Conservation (phyloP, 331 rosid species). For the Acacia concinna region DNA sequence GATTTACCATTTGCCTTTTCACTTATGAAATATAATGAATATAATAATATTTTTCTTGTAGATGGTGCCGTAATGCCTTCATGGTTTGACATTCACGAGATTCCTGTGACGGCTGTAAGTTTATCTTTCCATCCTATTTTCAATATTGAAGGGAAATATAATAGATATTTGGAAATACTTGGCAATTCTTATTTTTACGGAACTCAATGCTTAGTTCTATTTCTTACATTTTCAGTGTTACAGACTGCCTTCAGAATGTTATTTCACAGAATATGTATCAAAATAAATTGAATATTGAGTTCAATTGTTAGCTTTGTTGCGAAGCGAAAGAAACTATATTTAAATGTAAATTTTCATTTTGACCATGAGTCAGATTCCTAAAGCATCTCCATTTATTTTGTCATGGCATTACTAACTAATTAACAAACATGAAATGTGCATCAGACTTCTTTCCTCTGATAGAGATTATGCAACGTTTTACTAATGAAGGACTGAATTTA, state of each 20-base stretch:
- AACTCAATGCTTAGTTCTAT: neutral
- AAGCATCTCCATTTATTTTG: neutral
- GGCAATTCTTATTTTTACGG: neutral
- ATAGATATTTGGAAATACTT: neutral
- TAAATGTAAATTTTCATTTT: neutral
- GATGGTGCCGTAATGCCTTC: slow-evolving; percentile 71
- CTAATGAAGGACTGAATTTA: neutral
- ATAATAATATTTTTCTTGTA: slow-evolving; percentile 33
- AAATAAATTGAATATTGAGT: neutral
- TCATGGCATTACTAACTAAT: neutral
- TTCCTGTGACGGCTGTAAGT: slow-evolving; percentile 73
- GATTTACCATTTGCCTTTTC: neutral
- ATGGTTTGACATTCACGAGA: slow-evolving; percentile 74
- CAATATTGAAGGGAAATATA: slow-evolving; percentile 5
- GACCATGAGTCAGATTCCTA: slow-evolving; percentile 2
- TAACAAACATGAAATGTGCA: neutral
- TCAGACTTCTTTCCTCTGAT: slow-evolving; percentile 10
- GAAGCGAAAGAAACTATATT: neutral
- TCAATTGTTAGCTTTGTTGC: neutral
- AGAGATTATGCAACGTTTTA: neutral
- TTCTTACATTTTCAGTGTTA: neutral
- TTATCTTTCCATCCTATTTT: neutral
- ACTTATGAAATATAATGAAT: neutral
- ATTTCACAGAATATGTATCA: neutral
- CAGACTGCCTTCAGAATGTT: slow-evolving; percentile 6